phyloP scores from a whole-genome alignment of 2,329 filamentous ascomycete genomes.

The Ceratocystis destructans region DNA sequence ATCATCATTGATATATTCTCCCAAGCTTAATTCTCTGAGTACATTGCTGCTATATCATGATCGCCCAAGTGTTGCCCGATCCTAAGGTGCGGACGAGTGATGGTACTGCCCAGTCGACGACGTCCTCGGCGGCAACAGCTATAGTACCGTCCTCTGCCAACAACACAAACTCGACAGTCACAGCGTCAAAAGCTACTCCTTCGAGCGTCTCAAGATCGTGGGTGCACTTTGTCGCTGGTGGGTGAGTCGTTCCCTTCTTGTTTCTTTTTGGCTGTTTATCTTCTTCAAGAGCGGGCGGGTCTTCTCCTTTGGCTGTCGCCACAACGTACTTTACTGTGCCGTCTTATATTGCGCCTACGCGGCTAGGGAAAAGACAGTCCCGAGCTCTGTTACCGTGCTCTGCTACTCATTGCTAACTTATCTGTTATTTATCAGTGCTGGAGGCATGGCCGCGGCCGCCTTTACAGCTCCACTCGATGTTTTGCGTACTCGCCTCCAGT shows the following conservation, averaged over 20 bases:
- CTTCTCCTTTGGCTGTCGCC: not conserved
- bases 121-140: constrained; percentile 35
- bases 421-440: constrained; percentile 41
- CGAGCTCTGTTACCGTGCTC: not conserved
- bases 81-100: not conserved
- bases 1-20: not conserved
- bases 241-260: constrained; percentile 41
- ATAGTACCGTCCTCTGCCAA: not conserved
- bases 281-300: not conserved
- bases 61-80: not conserved
- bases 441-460: constrained; percentile 83
- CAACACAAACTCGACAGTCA: not conserved
- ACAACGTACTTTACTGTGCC: not conserved
- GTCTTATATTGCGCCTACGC: not conserved
- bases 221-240: constrained; percentile 85
- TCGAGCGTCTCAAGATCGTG: constrained; percentile 58
- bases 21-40: not conserved
- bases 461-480: constrained; percentile 91
- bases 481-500: constrained; percentile 83
- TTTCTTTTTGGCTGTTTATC: not conserved
- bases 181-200: constrained; percentile 11
- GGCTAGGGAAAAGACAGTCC: not conserved
- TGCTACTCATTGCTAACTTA: constrained; percentile 1
- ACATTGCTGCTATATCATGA: not conserved
- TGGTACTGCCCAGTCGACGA: not conserved